Evolutionary conservation across 306 rosid species (phyloP), one percentile per base, ranked within the genome.

Genomic region (Cyclanthera cordifolia): DNA sequence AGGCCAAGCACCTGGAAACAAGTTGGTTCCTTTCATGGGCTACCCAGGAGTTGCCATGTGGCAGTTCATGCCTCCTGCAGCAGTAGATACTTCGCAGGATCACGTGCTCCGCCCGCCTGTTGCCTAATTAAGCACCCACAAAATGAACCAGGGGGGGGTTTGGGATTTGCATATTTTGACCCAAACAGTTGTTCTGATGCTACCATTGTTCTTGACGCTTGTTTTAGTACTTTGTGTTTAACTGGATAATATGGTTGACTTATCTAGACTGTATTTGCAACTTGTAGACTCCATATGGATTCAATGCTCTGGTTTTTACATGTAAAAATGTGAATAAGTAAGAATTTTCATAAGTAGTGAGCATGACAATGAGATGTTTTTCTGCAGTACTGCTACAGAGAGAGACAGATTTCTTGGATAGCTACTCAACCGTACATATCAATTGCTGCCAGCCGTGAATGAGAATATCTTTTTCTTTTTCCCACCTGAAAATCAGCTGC

Each of bases 31-130:
- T 74, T 76, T 81, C 76, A 70, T 86, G 5, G 74, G 96, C 32
- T 86, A 88, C 66, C 92, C 90, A 6, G 84, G 92, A 24, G 79
- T 88, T 55, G 86, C 84, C 60, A 82, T 88, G 96, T 88, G 96
- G 96, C 90, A 86, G 45, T 81, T 86, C 75, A 68, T 86, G 87
- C 96, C 96, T 15, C 85, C 89, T 1, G 84, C 96, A 0, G 66
- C 88, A 0, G 80, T 86, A 65, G 89, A 88, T 79, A 84, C 86
- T 57, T 82, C 95, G 14, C 88, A 88, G 79, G 90, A 88, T 82
- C 91, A 88, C 45, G 86, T 82, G 6, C 88, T 80, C 72, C 95
- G 88, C 53, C 89, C 90, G n/a, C 95, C 90, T 5, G 89, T 81
- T 53, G 95, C 95, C 76, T 88, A 82, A 86, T n/a, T n/a, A n/a